Base-by-base conservation (phyloP, 345 rosid species). In the Orychophragmus violaceus region DNA sequence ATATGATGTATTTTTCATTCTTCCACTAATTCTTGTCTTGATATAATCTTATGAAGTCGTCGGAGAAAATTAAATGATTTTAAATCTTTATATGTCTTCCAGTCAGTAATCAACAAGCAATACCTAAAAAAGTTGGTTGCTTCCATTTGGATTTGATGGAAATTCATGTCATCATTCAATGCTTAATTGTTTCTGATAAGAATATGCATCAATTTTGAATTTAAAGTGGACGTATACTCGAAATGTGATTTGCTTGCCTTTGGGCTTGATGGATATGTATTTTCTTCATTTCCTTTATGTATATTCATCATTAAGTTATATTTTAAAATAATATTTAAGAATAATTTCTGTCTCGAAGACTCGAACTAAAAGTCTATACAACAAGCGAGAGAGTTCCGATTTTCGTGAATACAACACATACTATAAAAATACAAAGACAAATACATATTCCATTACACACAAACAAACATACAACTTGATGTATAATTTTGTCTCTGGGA, bases 71-170 rank as follows among this genome's bases (percentile, higher is more conserved):
- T 63, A 17, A 71, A 54, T 62, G 63, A 12, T 62, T 32, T 32
- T 33, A 25, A 62, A 44, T 17, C 0, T n/a, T n/a, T n/a, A n/a
- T 30, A n/a, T 25, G 22, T 62, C 37, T 27, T 53, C 69, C 63
- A 56, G 48, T 65, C 18, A 64, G 16, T 64, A 64, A 72, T 48
- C 71, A 72, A 37, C 64, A 64, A 49, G 36, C 52, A 25, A 49
- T 37, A 65, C 76, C 76, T 65, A 65, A 5, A 50, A n/a, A 65
- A 48, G 59, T 58, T 72, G 53, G 71, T 64, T 64, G 71, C 61
- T 58, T 65, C 66, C 54, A 58, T 58, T 72, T 72, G 76, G 66
- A 64, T 27, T 72, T 49, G 25, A 39, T 37, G 33, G 65, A 58
- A 64, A 22, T 29, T 29, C 21, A 64, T 64, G 25, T 50, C 61